Conservation (phyloP, 2,329 filamentous ascomycete genomes). For the Apiospora malaysiana region DNA sequence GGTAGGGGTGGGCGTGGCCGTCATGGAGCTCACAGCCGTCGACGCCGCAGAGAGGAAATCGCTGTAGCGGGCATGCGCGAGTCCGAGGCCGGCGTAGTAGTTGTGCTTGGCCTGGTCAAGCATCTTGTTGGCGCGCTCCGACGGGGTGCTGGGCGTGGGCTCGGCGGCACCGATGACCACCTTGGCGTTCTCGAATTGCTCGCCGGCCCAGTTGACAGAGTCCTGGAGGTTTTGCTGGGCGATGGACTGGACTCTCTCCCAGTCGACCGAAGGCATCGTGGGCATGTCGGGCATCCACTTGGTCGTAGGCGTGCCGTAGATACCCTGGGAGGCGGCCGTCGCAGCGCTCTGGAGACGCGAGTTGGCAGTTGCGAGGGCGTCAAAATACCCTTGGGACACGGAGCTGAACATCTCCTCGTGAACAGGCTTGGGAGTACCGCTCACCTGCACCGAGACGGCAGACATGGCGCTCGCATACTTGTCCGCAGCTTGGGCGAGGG, state of each 20-base stretch:
- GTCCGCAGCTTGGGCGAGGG: slow-evolving; percentile 68
- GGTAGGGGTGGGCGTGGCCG: slow-evolving; percentile 65
- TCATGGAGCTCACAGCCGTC: slow-evolving; percentile 65
- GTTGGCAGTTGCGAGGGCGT: slow-evolving; percentile 67
- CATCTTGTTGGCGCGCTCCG: slow-evolving; percentile 59
- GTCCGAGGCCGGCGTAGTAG: slow-evolving; percentile 79
- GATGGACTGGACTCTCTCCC: slow-evolving; percentile 63
- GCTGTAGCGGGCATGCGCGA: slow-evolving; percentile 80
- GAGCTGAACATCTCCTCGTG: slow-evolving; percentile 74
- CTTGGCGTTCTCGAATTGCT: slow-evolving; percentile 73
- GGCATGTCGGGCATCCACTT: slow-evolving; percentile 43
- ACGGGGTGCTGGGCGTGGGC: slow-evolving; percentile 59
- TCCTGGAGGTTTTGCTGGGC: slow-evolving; percentile 74
- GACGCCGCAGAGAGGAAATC: slow-evolving; percentile 77
- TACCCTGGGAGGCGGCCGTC: slow-evolving; percentile 55
- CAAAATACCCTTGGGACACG: slow-evolving; percentile 71
- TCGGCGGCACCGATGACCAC: slow-evolving; percentile 67
- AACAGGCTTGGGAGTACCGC: slow-evolving; percentile 71
- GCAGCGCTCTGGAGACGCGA: slow-evolving; percentile 61
- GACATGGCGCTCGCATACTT: slow-evolving; percentile 73
- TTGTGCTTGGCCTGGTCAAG: slow-evolving; percentile 66
- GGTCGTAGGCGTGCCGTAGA: slow-evolving; percentile 55
- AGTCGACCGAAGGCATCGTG: slow-evolving; percentile 49
- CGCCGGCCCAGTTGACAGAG: slow-evolving; percentile 72
- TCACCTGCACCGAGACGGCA: slow-evolving; percentile 69